A percentile compares a stretch with the other conserved stretches of the same genome.
phyloP scores from a whole-genome alignment of 345 rosid genomes.

The Arabis alpina region DNA sequence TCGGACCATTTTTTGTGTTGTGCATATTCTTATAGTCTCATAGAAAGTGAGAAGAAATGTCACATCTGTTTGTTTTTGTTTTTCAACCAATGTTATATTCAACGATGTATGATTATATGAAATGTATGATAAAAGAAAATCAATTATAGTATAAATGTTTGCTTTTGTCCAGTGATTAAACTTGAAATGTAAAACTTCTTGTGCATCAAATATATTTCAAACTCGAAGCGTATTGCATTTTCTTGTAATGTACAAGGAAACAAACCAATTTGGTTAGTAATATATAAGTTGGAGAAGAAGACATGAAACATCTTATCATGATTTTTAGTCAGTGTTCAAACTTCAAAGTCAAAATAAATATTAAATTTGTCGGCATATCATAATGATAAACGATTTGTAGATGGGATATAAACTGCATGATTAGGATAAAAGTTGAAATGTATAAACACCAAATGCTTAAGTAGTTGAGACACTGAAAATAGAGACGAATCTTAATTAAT shows the following conservation, averaged over 20 bases:
- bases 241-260: no score
- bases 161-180: no score
- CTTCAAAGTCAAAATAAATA: conserved; percentile 13
- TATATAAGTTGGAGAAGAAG: no score
- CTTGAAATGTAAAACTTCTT: no score
- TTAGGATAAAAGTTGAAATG: conserved; percentile 16
- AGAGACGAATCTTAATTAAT: conserved; percentile 3
- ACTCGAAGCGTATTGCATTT: no score
- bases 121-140: no score
- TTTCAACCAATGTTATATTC: background rate
- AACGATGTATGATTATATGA: no score
- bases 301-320: no score
- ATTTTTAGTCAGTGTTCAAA: conserved; percentile 13
- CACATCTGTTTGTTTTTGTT: background rate
- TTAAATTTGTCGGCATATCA: conserved; percentile 33
- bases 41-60: background rate
- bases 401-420: conserved; percentile 26
- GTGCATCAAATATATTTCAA: no score
- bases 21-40: background rate
- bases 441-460: conserved; percentile 4
- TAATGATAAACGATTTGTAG: conserved; percentile 20
- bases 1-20: background rate
- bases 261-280: no score
- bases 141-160: no score
- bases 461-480: conserved; percentile 34